A percentile compares a stretch with the other conserved stretches of the same genome.
Conservation (phyloP, 108 stramenopile genomes). For the Seminavis robusta region DNA sequence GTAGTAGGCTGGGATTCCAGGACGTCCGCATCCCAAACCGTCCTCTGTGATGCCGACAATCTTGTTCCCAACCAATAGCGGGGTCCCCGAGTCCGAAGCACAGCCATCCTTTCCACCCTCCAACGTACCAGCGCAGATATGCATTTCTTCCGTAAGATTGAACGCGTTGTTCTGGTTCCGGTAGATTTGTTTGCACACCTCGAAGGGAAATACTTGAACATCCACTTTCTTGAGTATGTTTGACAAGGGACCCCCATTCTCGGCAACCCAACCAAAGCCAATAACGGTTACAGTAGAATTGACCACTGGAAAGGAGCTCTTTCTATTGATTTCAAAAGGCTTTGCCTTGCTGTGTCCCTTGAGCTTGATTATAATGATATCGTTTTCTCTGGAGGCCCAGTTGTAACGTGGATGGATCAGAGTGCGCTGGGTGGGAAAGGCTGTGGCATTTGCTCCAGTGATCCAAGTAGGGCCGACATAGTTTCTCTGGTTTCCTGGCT, state of each 20-base stretch:
- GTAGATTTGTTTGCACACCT: background rate
- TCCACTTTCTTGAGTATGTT: background rate
- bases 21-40: background rate
- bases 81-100: slow-evolving; percentile 29
- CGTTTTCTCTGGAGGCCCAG: too few species aligned
- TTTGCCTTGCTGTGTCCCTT: background rate
- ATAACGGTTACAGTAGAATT: background rate
- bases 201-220: background rate
- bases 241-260: background rate
- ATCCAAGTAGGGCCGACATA: too few species aligned
- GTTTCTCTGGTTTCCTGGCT: too few species aligned
- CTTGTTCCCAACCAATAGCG: slow-evolving; percentile 10
- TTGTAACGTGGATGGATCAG: too few species aligned
- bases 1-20: background rate
- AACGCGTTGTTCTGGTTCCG: too few species aligned
- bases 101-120: slow-evolving; percentile 34
- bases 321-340: background rate
- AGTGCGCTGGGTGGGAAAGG: too few species aligned
- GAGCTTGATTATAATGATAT: background rate
- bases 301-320: background rate
- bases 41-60: background rate
- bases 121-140: slow-evolving; percentile 19
- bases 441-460: too few species aligned
- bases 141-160: slow-evolving; percentile 16
- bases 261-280: background rate